These are phyloP conservation scores for Cercophora scortea DNA, from an alignment of 495 filamentous ascomycete genomes.

Conservation along the genomic window DNA sequence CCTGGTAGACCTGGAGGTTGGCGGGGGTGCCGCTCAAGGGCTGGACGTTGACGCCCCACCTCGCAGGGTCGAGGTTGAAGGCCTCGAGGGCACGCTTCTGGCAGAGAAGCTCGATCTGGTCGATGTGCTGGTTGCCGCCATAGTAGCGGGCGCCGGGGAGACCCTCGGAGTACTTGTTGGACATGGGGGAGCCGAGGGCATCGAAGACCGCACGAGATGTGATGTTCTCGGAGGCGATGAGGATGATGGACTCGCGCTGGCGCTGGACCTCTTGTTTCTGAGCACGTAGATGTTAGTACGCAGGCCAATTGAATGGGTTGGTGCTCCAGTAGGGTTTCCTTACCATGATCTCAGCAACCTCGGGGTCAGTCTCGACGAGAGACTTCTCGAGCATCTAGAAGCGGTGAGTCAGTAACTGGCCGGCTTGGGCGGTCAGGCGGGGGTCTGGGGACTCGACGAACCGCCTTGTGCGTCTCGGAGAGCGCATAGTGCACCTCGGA, in stretches of 20 bases:
- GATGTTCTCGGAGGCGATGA: slow-evolving; percentile 93
- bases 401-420: slow-evolving; percentile 41
- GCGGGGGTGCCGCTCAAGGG: slow-evolving; percentile 86
- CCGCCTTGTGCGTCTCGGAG: slow-evolving; percentile 79
- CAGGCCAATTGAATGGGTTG: no score
- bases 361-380: slow-evolving; percentile 77
- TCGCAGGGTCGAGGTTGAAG: slow-evolving; percentile 74
- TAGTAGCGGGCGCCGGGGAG: slow-evolving; percentile 99
- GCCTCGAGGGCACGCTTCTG: slow-evolving; percentile 90
- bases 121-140: slow-evolving; percentile 98
- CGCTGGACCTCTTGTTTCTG: slow-evolving; percentile 92
- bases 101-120: slow-evolving; percentile 91
- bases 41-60: slow-evolving; percentile 99
- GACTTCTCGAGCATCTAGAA: slow-evolving; percentile 80
- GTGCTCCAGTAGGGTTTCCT: slow-evolving; percentile 11
- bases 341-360: slow-evolving; percentile 93
- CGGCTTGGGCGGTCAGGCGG: slow-evolving; percentile 2
- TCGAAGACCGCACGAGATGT: slow-evolving; percentile 86
- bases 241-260: slow-evolving; percentile 95
- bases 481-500: slow-evolving; percentile 64
- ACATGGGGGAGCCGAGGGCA: slow-evolving; percentile 84
- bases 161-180: slow-evolving; percentile 99
- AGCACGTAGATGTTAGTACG: slow-evolving; percentile 2
- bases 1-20: slow-evolving; percentile 98
- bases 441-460: slow-evolving; percentile 35